These are phyloP conservation scores for Ambrosiella cleistominuta DNA, from an alignment of 2,329 filamentous ascomycete species.

Conservation along the genomic window DNA sequence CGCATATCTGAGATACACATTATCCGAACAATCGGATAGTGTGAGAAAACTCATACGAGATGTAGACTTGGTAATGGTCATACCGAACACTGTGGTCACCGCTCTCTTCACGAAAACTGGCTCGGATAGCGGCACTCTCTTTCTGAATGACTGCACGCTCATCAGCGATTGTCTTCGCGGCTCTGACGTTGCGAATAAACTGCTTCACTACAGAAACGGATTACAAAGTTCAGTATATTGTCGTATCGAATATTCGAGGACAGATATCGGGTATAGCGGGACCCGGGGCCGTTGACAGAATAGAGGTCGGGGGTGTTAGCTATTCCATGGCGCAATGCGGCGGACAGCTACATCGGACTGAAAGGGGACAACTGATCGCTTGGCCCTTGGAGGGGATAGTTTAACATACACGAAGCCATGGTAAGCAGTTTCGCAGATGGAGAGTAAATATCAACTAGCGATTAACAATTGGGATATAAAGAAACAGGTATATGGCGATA, in stretches of 20 bases:
- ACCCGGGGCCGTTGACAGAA: background rate
- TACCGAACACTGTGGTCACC: conserved; percentile 81
- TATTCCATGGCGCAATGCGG: background rate
- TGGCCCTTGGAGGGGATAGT: background rate
- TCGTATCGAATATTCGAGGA: background rate
- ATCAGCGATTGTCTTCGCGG: conserved; percentile 96
- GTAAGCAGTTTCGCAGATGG: background rate
- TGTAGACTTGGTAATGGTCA: background rate
- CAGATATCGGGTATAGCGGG: background rate
- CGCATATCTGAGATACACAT: background rate
- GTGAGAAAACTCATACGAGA: background rate
- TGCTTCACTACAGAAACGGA: conserved; percentile 60
- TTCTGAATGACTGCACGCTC: conserved; percentile 97
- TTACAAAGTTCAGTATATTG: background rate
- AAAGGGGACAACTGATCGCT: background rate
- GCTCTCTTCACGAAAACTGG: conserved; percentile 95
- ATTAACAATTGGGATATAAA: background rate
- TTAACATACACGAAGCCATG: conserved; percentile 13
- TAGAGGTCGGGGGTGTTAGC: background rate
- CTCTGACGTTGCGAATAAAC: conserved; percentile 97
- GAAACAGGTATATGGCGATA: background rate
- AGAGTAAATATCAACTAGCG: background rate
- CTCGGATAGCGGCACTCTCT: conserved; percentile 92
- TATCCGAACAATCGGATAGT: background rate
- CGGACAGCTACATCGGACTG: background rate